Percentiles rank a stretch among this genome's conserved stretches.
Conservation (phyloP, 345 rosid genomes). For the Hirschfeldia incana region DNA sequence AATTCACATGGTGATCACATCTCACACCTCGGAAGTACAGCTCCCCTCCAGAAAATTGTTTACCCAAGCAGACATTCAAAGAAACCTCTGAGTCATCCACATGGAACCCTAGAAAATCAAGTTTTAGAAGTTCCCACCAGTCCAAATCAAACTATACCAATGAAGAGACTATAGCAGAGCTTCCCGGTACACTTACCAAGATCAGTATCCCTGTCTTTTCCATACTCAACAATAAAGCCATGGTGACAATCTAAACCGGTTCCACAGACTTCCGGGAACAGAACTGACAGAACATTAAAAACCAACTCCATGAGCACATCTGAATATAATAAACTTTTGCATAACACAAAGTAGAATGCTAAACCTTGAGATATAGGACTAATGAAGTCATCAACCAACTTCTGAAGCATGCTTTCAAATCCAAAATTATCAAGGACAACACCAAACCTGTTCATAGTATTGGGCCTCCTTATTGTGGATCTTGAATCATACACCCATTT, state of each 20-base stretch:
- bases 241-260: slow-evolving; percentile 91
- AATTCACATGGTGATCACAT: slow-evolving; percentile 83
- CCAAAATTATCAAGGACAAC: slow-evolving; percentile 97
- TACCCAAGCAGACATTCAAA: slow-evolving; percentile 92
- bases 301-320: not conserved
- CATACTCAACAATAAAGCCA: slow-evolving; percentile 96
- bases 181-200: slow-evolving; percentile 64
- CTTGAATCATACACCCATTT: slow-evolving; percentile 73
- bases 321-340: no score
- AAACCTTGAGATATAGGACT: slow-evolving; percentile 77
- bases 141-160: slow-evolving; percentile 16
- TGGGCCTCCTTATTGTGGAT: slow-evolving; percentile 87
- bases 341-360: not conserved
- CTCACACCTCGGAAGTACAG: slow-evolving; percentile 84
- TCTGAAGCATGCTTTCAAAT: slow-evolving; percentile 79
- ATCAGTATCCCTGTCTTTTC: slow-evolving; percentile 78
- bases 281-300: slow-evolving; percentile 44
- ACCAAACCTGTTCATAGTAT: slow-evolving; percentile 92
- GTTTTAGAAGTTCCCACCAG: slow-evolving; percentile 7
- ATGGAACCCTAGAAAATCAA: slow-evolving; percentile 68
- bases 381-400: slow-evolving; percentile 74
- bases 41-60: slow-evolving; percentile 84
- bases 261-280: slow-evolving; percentile 90
- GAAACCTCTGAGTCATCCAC: slow-evolving; percentile 97
- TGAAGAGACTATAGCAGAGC: not conserved